phyloP scores from a whole-genome alignment of 257 asterid species.

The Nyctanthes arbortristis region DNA sequence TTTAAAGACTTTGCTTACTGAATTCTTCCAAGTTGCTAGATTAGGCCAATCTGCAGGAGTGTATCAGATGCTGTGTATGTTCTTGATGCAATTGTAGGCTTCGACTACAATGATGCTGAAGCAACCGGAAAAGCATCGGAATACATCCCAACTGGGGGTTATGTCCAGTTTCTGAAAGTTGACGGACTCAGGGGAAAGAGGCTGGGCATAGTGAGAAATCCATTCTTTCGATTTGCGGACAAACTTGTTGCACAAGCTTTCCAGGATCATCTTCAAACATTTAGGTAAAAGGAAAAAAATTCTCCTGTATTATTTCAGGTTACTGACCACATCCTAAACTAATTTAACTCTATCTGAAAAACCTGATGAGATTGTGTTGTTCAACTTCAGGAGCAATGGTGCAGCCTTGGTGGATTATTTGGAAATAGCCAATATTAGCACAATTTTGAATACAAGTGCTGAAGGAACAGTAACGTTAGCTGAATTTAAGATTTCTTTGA shows the following conservation, averaged over 20 bases:
- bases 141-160: slow-evolving; percentile 43
- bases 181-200: slow-evolving; percentile 47
- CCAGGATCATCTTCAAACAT: slow-evolving; percentile 25
- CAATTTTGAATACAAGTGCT: slow-evolving; percentile 17
- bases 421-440: slow-evolving; percentile 30
- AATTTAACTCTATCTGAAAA: too few relatives aligned
- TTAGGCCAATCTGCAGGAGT: slow-evolving; percentile 52
- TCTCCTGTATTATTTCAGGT: too few relatives aligned
- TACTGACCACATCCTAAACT: too few relatives aligned
- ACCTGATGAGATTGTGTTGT: too few relatives aligned
- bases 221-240: slow-evolving; percentile 25
- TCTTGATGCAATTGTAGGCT: slow-evolving; percentile 54
- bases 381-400: slow-evolving; percentile 38
- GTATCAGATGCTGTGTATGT: slow-evolving; percentile 48
- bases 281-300: slow-evolving; percentile 44
- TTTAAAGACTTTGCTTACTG: too few relatives aligned
- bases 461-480: slow-evolving; percentile 23
- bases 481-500: slow-evolving; percentile 41
- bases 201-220: slow-evolving; percentile 36
- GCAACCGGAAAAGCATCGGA: slow-evolving; percentile 35
- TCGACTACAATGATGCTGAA: slow-evolving; percentile 35
- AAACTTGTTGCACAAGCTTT: slow-evolving; percentile 19
- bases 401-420: slow-evolving; percentile 37
- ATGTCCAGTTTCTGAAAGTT: slow-evolving; percentile 38
- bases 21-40: too few relatives aligned